Evolutionary conservation across 805 yeast genomes (phyloP).

Genomic region (Wickerhamiella azyma): DNA sequence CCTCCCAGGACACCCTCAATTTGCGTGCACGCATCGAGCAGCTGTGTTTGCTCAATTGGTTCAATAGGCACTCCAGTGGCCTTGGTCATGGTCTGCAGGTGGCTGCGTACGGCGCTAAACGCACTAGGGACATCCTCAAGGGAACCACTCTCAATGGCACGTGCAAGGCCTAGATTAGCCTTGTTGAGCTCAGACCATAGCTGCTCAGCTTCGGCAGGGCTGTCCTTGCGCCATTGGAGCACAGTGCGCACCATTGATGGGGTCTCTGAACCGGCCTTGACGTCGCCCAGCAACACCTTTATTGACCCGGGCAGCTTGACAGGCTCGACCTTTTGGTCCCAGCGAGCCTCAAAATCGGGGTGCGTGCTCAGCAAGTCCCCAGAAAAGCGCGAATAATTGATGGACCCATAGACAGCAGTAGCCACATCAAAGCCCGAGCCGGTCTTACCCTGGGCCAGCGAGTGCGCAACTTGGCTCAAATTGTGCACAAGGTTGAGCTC

Average conservation of each 20-base stretch:
- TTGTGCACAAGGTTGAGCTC: conserved; percentile 45
- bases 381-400: conserved; percentile 62
- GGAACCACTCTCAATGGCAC: conserved; percentile 28
- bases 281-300: conserved; percentile 80
- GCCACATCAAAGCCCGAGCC: conserved; percentile 98
- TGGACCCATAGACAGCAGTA: conserved; percentile 85
- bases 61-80: conserved; percentile 77
- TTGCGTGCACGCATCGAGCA: conserved; percentile 43
- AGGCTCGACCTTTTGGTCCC: conserved; percentile 46
- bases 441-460: conserved; percentile 85
- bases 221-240: conserved; percentile 46
- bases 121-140: conserved; percentile 1
- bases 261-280: conserved; percentile 84
- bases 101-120: conserved; percentile 34
- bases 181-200: conserved; percentile 44
- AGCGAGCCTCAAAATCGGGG: conserved; percentile 26
- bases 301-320: conserved; percentile 58
- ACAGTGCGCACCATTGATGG: conserved; percentile 77
- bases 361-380: conserved; percentile 32
- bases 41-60: conserved; percentile 58
- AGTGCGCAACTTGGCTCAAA: conserved; percentile 78
- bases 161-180: conserved; percentile 46
- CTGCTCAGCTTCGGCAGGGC: conserved; percentile 36
- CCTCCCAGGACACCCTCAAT: conserved; percentile 78
- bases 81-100: conserved; percentile 46